Evolutionary conservation across 495 filamentous ascomycete species (phyloP).

Genomic region (Lasiosphaeria ovina): DNA sequence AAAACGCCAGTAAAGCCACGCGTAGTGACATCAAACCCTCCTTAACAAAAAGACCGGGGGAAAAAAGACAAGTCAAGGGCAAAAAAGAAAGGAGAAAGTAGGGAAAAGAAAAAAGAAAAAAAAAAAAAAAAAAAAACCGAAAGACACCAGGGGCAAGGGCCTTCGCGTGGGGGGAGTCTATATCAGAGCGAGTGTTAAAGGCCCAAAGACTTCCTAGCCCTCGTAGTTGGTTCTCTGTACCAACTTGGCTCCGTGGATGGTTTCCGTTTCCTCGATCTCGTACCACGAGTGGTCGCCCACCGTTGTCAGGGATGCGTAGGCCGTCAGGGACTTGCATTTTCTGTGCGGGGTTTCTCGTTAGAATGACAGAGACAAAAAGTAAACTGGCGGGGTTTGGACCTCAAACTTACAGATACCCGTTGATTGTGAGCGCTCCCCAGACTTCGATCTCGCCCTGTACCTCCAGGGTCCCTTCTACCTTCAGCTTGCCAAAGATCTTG

Average conservation of each 20-base stretch:
- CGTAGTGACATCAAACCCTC: too few relatives aligned
- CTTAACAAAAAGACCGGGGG: not conserved
- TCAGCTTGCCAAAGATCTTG: conserved; percentile 43
- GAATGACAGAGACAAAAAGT: not conserved
- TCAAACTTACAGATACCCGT: conserved; percentile 37
- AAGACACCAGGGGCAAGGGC: not conserved
- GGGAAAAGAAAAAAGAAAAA: conserved; percentile 1
- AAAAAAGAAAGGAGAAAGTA: conserved; percentile 5
- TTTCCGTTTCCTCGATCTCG: conserved; percentile 31
- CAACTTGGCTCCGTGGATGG: conserved; percentile 37
- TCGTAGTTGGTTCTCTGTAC: conserved; percentile 29
- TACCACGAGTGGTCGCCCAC: conserved; percentile 41
- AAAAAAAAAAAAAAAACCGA: not conserved
- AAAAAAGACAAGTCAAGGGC: not conserved
- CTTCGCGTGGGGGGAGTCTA: not conserved
- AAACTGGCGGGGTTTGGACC: not conserved
- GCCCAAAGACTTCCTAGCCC: conserved; percentile 17
- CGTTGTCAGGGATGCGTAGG: conserved; percentile 39
- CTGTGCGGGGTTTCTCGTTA: conserved; percentile 11
- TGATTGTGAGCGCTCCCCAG: conserved; percentile 36
- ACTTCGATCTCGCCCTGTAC: conserved; percentile 38
- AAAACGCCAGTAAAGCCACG: too few relatives aligned
- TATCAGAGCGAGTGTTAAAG: not conserved
- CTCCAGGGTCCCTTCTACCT: conserved; percentile 33
- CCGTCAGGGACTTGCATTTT: conserved; percentile 36